These are phyloP conservation scores for Hypholoma sublateritium DNA, from an alignment of 768 basidiomycete species.

Conservation along the genomic window DNA sequence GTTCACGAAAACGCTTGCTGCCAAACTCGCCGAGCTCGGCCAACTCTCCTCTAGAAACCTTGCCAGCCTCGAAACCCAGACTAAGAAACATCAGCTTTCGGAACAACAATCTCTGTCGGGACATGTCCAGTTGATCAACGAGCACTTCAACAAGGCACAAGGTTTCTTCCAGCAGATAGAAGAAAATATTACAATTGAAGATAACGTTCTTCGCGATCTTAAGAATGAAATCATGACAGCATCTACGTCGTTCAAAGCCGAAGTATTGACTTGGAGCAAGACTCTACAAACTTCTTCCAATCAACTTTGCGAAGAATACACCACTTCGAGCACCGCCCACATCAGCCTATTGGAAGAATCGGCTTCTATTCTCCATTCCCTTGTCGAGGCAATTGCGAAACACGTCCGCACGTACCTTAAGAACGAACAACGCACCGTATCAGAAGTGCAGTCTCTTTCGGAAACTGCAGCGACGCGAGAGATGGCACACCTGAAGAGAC, in stretches of 20 bases:
- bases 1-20: conserved; percentile 52
- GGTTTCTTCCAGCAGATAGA: conserved; percentile 54
- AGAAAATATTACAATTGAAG: conserved; percentile 53
- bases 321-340: conserved; percentile 40
- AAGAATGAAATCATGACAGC: conserved; percentile 49
- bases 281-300: conserved; percentile 48
- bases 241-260: conserved; percentile 45
- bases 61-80: conserved; percentile 51
- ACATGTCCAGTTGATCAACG: conserved; percentile 54
- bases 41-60: conserved; percentile 55
- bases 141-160: conserved; percentile 56
- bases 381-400: conserved; percentile 59
- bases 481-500: conserved; percentile 62
- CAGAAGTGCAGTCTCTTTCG: conserved; percentile 48
- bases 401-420: conserved; percentile 60
- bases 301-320: conserved; percentile 45
- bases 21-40: conserved; percentile 62
- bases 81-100: conserved; percentile 53
- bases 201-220: conserved; percentile 48
- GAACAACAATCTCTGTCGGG: conserved; percentile 53
- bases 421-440: conserved; percentile 49
- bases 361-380: conserved; percentile 53
- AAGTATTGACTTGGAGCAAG: conserved; percentile 57
- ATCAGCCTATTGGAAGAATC: conserved; percentile 57
- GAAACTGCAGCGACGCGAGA: conserved; percentile 44